Percentiles rank a stretch among this genome's conserved stretches.
phyloP scores from a whole-genome alignment of 108 stramenopile species.

The Stephanodiscus triporus region DNA sequence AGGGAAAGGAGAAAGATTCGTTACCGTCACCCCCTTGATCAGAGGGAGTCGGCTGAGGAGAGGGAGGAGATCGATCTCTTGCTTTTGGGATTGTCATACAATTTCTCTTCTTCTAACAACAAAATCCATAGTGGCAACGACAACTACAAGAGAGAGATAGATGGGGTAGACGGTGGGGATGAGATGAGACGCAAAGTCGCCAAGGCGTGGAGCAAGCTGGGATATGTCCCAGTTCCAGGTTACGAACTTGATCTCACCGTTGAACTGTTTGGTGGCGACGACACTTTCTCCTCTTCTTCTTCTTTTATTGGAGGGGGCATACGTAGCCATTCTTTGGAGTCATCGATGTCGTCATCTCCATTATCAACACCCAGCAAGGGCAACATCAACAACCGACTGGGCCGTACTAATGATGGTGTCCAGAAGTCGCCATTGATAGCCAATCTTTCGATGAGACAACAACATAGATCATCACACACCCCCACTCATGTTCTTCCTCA shows the following conservation, averaged over 20 bases:
- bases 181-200: constrained; percentile 46
- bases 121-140: background rate
- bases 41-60: constrained; percentile 31
- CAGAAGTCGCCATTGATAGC: constrained; percentile 2
- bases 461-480: background rate
- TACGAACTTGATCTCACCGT: constrained; percentile 21
- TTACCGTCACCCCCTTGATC: constrained; percentile 40
- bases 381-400: background rate
- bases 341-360: constrained; percentile 1
- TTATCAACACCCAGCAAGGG: background rate
- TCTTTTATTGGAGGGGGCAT: constrained; percentile 14
- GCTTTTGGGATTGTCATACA: constrained; percentile 26
- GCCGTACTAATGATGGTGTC: background rate
- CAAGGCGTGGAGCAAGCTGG: constrained; percentile 56
- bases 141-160: background rate
- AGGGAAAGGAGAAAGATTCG: constrained; percentile 11
- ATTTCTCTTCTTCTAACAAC: constrained; percentile 25
- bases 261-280: background rate
- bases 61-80: constrained; percentile 47
- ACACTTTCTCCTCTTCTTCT: background rate
- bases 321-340: constrained; percentile 16
- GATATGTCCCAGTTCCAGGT: constrained; percentile 18
- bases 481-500: background rate
- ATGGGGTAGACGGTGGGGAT: background rate
- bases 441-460: background rate